A percentile compares a stretch with the other conserved stretches of the same genome.
phyloP scores from a whole-genome alignment of 2,329 filamentous ascomycete genomes.

The Dactylellina drechsleri region DNA sequence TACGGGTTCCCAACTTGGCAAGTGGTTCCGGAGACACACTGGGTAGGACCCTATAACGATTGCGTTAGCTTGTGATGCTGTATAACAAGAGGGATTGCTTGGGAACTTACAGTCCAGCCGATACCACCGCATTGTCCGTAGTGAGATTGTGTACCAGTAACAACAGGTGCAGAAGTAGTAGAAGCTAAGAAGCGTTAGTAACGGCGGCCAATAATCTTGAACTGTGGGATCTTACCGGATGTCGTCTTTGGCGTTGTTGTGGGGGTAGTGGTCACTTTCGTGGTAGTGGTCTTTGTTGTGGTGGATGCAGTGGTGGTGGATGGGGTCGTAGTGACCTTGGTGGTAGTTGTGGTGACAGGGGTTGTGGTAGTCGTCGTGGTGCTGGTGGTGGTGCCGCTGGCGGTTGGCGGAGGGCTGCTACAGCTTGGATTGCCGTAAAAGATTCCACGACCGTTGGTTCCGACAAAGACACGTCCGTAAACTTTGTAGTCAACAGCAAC shows the following conservation, averaged over 20 bases:
- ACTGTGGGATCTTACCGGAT: slow-evolving; percentile 1
- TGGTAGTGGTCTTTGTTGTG: slow-evolving; percentile 14
- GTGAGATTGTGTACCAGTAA: slow-evolving; percentile 24
- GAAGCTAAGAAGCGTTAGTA: slow-evolving; percentile 22
- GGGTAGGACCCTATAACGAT: slow-evolving; percentile 57
- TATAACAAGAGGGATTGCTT: neutral
- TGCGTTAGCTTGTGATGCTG: slow-evolving; percentile 7
- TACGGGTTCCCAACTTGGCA: slow-evolving; percentile 61
- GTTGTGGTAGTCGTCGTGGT: slow-evolving; percentile 20
- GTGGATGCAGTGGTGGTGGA: slow-evolving; percentile 15
- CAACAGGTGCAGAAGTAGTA: slow-evolving; percentile 25
- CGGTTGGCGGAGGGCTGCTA: slow-evolving; percentile 41
- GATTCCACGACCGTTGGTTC: slow-evolving; percentile 57
- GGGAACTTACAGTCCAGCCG: slow-evolving; percentile 44
- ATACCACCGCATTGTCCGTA: slow-evolving; percentile 50
- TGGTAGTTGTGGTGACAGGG: slow-evolving; percentile 29
- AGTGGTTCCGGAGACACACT: slow-evolving; percentile 59
- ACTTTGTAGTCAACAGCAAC: slow-evolving; percentile 55
- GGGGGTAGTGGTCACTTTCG: neutral
- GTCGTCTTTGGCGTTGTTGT: neutral
- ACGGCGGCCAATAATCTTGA: neutral
- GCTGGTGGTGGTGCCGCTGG: slow-evolving; percentile 27
- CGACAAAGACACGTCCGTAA: slow-evolving; percentile 56
- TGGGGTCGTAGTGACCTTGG: slow-evolving; percentile 16
- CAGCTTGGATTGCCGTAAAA: slow-evolving; percentile 55